Percentiles rank a stretch among this genome's conserved stretches.
phyloP scores from a whole-genome alignment of 495 filamentous ascomycete genomes.

The Penicillium silybi region DNA sequence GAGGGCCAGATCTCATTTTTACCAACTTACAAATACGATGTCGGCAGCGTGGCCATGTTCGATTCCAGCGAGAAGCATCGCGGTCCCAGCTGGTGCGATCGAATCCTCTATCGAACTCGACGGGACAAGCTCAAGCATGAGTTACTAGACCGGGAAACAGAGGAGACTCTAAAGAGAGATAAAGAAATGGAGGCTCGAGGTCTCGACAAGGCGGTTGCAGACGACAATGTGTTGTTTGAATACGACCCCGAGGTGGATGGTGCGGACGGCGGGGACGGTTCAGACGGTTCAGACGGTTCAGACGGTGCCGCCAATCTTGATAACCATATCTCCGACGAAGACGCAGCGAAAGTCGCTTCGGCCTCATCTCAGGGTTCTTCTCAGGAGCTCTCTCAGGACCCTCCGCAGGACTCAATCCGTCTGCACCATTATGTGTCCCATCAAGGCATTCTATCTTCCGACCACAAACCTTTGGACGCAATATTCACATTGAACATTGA shows the following conservation, averaged over 20 bases:
- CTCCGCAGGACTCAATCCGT: slow-evolving; percentile 46
- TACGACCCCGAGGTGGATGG: slow-evolving; percentile 82
- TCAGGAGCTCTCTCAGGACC: slow-evolving; percentile 22
- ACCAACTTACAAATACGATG: slow-evolving; percentile 94
- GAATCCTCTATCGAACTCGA: slow-evolving; percentile 82
- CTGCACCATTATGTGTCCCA: slow-evolving; percentile 81
- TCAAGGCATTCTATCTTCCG: slow-evolving; percentile 83
- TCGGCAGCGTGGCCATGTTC: slow-evolving; percentile 88
- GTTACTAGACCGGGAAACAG: slow-evolving; percentile 58
- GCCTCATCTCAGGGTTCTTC: slow-evolving; percentile 10
- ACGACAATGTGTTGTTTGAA: slow-evolving; percentile 84
- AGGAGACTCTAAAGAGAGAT: slow-evolving; percentile 65
- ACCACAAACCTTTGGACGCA: slow-evolving; percentile 88
- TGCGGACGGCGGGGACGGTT: slow-evolving; percentile 26
- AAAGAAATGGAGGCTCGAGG: slow-evolving; percentile 80
- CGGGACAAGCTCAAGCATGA: slow-evolving; percentile 69
- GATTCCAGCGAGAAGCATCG: slow-evolving; percentile 93
- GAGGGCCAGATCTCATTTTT: slow-evolving; percentile 87
- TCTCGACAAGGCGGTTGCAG: slow-evolving; percentile 67
- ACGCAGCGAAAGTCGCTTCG: slow-evolving; percentile 16
- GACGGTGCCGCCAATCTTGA: no score
- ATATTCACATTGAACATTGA: slow-evolving; percentile 80
- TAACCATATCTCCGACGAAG: slow-evolving; percentile 48
- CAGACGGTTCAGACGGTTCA: slow-evolving; percentile 47
- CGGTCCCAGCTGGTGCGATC: slow-evolving; percentile 95